A percentile compares a stretch with the other conserved stretches of the same genome.
These are phyloP conservation scores for Zygotorulaspora sp. DNA, from an alignment of 805 yeast species.

Conservation along the genomic window DNA sequence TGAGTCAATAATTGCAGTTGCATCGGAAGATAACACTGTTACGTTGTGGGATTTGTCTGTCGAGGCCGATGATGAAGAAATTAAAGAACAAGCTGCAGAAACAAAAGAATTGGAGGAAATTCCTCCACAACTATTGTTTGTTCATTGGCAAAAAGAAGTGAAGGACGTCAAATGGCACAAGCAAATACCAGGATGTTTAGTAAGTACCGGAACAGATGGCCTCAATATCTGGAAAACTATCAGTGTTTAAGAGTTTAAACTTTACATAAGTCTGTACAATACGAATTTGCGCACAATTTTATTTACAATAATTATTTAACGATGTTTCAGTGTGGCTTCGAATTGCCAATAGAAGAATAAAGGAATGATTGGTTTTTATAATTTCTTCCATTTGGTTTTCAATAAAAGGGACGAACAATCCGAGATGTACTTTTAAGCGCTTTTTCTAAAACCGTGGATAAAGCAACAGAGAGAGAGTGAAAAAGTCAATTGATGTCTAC, in stretches of 20 bases:
- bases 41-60: constrained; percentile 98
- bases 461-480: no score
- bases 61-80: constrained; percentile 97
- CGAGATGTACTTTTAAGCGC: no score
- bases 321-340: no score
- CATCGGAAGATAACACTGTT: constrained; percentile 94
- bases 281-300: neutral
- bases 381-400: no score
- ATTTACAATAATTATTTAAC: neutral
- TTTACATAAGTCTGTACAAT: neutral
- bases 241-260: constrained; percentile 52
- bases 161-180: constrained; percentile 98
- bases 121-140: constrained; percentile 93
- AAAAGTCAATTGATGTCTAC: no score
- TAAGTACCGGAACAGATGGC: constrained; percentile 94
- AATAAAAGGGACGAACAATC: no score
- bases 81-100: constrained; percentile 75
- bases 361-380: no score
- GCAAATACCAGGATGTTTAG: constrained; percentile 93
- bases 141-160: constrained; percentile 97
- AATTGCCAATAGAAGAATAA: no score
- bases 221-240: constrained; percentile 94
- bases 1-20: constrained; percentile 92
- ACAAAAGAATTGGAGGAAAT: constrained; percentile 77
- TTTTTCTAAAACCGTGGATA: no score